Percentiles rank a stretch among this genome's conserved stretches.
phyloP scores from a whole-genome alignment of 345 rosid species.

The Moricandia arvensis region DNA sequence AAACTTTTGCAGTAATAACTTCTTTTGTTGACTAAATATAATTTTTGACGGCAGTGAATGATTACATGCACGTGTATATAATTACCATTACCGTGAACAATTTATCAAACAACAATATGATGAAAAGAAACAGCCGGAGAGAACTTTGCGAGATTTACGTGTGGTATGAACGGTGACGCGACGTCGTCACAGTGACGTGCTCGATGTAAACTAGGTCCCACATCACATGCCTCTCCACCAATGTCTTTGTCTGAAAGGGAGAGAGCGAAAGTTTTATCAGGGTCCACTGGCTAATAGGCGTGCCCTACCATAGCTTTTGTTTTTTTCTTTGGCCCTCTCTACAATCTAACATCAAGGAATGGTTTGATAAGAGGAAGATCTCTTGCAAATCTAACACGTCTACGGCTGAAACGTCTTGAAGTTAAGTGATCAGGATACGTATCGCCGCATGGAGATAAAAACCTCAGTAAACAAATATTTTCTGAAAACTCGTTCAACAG shows the following conservation, averaged over 20 bases:
- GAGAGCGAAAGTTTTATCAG: conserved; percentile 17
- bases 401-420: conserved; percentile 10
- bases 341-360: background rate
- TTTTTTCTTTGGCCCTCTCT: background rate
- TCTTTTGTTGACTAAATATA: conserved; percentile 9
- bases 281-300: background rate
- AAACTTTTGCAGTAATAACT: conserved; percentile 1
- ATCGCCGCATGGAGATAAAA: conserved; percentile 35
- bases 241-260: conserved; percentile 38
- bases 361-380: background rate
- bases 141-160: conserved; percentile 1
- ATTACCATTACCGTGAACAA: background rate
- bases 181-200: conserved; percentile 38
- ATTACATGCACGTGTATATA: conserved; percentile 20
- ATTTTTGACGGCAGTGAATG: conserved; percentile 32
- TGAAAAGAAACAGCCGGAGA: background rate
- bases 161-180: conserved; percentile 34
- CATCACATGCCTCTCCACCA: conserved; percentile 38
- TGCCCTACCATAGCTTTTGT: conserved; percentile 18
- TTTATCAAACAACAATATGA: background rate
- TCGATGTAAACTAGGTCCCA: conserved; percentile 27
- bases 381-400: conserved; percentile 22
- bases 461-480: conserved; percentile 14
- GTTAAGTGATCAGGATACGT: conserved; percentile 5
- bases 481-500: conserved; percentile 33